phyloP scores from a whole-genome alignment of 2,329 filamentous ascomycete species.

The Biscogniauxia marginata region DNA sequence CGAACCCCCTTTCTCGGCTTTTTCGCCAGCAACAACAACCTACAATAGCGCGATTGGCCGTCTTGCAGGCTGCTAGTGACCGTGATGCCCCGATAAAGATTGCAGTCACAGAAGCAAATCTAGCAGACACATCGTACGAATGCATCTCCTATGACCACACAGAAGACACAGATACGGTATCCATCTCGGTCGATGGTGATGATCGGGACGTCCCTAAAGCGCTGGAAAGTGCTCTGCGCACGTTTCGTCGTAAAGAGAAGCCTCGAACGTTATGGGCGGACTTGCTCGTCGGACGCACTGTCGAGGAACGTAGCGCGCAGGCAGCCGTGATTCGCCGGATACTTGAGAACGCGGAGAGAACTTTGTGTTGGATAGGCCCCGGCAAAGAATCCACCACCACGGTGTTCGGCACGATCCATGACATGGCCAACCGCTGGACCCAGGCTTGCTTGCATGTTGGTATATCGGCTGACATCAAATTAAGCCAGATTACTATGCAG shows the following conservation, averaged over 20 bases:
- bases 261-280: slow-evolving; percentile 24
- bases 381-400: slow-evolving; percentile 12
- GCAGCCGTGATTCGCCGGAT: slow-evolving; percentile 11
- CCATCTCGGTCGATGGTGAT: slow-evolving; percentile 15
- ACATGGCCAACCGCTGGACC: slow-evolving; percentile 16
- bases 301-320: slow-evolving; percentile 20
- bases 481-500: slow-evolving; percentile 4
- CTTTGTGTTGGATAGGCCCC: slow-evolving; percentile 25
- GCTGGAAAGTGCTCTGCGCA: slow-evolving; percentile 20
- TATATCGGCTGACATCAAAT: slow-evolving; percentile 6
- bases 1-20: slow-evolving; percentile 13
- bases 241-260: slow-evolving; percentile 20
- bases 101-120: slow-evolving; percentile 12
- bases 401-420: slow-evolving; percentile 18
- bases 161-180: not conserved
- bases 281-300: slow-evolving; percentile 16
- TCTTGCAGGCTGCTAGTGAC: slow-evolving; percentile 14
- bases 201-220: slow-evolving; percentile 12
- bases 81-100: slow-evolving; percentile 19
- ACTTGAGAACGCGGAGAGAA: slow-evolving; percentile 20
- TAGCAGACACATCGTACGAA: slow-evolving; percentile 23
- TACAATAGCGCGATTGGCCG: slow-evolving; percentile 9
- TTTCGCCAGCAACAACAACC: not conserved
- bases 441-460: slow-evolving; percentile 11
- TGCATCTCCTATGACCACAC: slow-evolving; percentile 25